Percentiles rank a stretch among this genome's conserved stretches.
Evolutionary conservation across 1,284 basidiomycete genomes (phyloP).

Genomic region (Boletus coffeatus): DNA sequence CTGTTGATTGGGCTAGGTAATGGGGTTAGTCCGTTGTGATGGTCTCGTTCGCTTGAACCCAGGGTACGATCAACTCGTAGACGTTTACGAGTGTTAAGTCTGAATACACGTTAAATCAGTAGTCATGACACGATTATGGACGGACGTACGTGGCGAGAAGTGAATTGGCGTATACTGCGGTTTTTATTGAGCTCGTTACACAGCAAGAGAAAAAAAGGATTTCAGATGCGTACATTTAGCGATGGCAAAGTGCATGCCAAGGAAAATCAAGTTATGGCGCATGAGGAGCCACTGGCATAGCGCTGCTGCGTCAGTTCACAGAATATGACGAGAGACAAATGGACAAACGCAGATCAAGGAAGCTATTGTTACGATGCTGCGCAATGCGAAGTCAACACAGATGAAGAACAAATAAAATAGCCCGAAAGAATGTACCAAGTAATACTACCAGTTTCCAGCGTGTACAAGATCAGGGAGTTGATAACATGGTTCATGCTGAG

Average conservation of each 20-base stretch:
- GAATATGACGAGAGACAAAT: neutral
- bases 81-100: slow-evolving; percentile 30
- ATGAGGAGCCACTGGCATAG: slow-evolving; percentile 41
- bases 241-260: slow-evolving; percentile 48
- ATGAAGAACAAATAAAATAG: slow-evolving; percentile 11
- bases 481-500: slow-evolving; percentile 44
- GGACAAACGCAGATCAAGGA: slow-evolving; percentile 42
- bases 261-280: slow-evolving; percentile 41
- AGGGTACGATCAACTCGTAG: slow-evolving; percentile 22
- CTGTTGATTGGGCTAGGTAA: slow-evolving; percentile 19
- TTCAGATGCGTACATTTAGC: slow-evolving; percentile 36
- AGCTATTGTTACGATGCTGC: slow-evolving; percentile 27
- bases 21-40: slow-evolving; percentile 10
- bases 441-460: slow-evolving; percentile 46
- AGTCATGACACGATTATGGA: neutral
- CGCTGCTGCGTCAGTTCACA: neutral
- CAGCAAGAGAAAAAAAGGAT: neutral
- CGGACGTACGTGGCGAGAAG: slow-evolving; percentile 28
- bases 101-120: slow-evolving; percentile 1
- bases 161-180: slow-evolving; percentile 29
- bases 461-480: slow-evolving; percentile 46
- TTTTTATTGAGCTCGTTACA: neutral
- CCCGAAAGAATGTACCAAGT: slow-evolving; percentile 34
- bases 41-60: slow-evolving; percentile 26
- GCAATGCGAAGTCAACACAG: slow-evolving; percentile 18